Evolutionary conservation across 345 rosid species (phyloP).

Genomic region (Pistacia integerrima): DNA sequence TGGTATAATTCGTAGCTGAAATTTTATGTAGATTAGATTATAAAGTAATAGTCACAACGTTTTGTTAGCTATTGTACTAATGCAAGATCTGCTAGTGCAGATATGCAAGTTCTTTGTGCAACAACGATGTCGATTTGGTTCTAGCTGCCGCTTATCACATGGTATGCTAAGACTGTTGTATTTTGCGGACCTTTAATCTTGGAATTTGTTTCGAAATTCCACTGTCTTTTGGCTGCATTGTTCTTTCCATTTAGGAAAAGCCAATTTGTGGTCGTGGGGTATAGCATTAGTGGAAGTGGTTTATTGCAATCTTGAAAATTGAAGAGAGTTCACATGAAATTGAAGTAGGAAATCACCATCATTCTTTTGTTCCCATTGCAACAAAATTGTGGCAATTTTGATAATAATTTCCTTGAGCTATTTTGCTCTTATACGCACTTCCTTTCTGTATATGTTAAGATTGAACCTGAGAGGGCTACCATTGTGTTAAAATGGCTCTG

Average conservation of each 20-base stretch:
- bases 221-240: conserved; percentile 1
- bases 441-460: neutral
- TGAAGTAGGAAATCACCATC: neutral
- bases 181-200: conserved; percentile 17
- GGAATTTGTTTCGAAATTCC: conserved; percentile 1
- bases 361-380: neutral
- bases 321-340: neutral
- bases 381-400: conserved; percentile 5
- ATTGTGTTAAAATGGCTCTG: neutral
- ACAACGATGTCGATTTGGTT: conserved; percentile 94
- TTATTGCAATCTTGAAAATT: conserved; percentile 7
- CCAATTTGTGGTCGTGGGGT: neutral
- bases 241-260: neutral
- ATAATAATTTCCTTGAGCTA: conserved; percentile 1
- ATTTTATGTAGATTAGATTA: neutral
- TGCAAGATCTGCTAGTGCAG: conserved; percentile 63
- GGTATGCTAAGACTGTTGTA: conserved; percentile 59
- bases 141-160: conserved; percentile 86
- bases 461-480: neutral
- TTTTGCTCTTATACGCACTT: conserved; percentile 7
- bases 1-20: neutral
- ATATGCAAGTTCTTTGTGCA: conserved; percentile 98
- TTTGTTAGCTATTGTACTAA: conserved; percentile 49
- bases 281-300: conserved; percentile 1
- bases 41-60: neutral